Evolutionary conservation across 2,329 filamentous ascomycete species (phyloP).

Genomic region (Sarocladiaceae sp.): DNA sequence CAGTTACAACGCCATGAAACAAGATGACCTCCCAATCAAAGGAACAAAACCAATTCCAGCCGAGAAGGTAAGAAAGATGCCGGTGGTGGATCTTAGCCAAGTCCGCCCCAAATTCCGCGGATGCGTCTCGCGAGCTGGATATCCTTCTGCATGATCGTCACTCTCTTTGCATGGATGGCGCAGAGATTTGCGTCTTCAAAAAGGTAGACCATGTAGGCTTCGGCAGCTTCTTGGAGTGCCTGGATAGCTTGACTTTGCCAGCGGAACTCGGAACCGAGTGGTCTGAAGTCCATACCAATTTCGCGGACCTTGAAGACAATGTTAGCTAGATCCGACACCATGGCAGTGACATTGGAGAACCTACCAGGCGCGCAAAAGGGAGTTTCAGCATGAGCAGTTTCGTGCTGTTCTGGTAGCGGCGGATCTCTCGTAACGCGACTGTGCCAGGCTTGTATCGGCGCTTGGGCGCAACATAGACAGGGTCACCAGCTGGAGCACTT

Average conservation of each 20-base stretch:
- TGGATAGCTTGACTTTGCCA: slow-evolving; percentile 96
- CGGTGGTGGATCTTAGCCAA: slow-evolving; percentile 36
- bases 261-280: slow-evolving; percentile 63
- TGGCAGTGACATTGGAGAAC: slow-evolving; percentile 14
- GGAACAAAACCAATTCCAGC: no score
- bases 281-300: slow-evolving; percentile 61
- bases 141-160: slow-evolving; percentile 97
- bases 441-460: slow-evolving; percentile 73
- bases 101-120: slow-evolving; percentile 68
- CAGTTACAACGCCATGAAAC: slow-evolving; percentile 6
- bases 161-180: slow-evolving; percentile 92
- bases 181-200: slow-evolving; percentile 82
- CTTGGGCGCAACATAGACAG: slow-evolving; percentile 55
- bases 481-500: slow-evolving; percentile 57
- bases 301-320: slow-evolving; percentile 42
- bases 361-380: slow-evolving; percentile 70
- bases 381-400: slow-evolving; percentile 79
- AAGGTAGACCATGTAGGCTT: slow-evolving; percentile 92
- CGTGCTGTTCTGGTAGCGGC: slow-evolving; percentile 81
- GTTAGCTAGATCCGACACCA: background rate
- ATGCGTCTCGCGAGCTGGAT: slow-evolving; percentile 86
- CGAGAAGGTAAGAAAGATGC: background rate
- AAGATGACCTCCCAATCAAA: background rate
- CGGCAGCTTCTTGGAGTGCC: slow-evolving; percentile 90
- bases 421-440: slow-evolving; percentile 83